Conservation (phyloP, 306 rosid genomes). For the Glycine latifolia region DNA sequence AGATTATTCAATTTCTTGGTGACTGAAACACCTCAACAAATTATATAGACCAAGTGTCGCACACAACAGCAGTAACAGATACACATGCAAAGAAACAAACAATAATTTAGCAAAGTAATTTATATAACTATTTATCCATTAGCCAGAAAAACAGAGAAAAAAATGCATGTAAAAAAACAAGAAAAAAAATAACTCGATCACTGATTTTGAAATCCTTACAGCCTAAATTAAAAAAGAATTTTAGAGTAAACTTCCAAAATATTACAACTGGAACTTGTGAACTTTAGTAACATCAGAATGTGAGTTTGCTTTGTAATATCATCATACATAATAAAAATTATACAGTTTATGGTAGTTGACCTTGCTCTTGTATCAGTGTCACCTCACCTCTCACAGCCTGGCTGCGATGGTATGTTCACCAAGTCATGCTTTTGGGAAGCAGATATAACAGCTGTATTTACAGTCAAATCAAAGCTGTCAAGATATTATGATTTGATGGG, state of each 20-base stretch:
- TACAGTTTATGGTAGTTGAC: background rate
- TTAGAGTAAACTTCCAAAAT: too few relatives aligned
- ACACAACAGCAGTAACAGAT: background rate
- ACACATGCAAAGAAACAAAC: background rate
- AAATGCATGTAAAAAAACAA: too few relatives aligned
- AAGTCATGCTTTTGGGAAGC: background rate
- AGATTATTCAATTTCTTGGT: conserved; percentile 2
- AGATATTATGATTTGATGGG: background rate
- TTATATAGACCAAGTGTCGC: background rate
- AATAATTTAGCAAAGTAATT: background rate
- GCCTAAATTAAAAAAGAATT: too few relatives aligned
- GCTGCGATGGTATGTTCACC: conserved; percentile 3
- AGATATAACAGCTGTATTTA: background rate
- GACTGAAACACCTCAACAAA: conserved; percentile 26
- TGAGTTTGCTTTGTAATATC: background rate
- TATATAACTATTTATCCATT: too few relatives aligned
- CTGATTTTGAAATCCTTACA: too few relatives aligned
- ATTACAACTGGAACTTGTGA: too few relatives aligned
- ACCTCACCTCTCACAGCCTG: background rate
- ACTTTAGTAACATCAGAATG: too few relatives aligned
- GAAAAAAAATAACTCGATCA: too few relatives aligned
- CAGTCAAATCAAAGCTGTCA: background rate
- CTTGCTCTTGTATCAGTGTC: background rate
- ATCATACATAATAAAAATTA: conserved; percentile 23
- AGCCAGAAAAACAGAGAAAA: too few relatives aligned